A percentile compares a stretch with the other conserved stretches of the same genome.
These are phyloP conservation scores for Seiridium cupressi DNA, from an alignment of 2,329 filamentous ascomycete species.

Conservation along the genomic window DNA sequence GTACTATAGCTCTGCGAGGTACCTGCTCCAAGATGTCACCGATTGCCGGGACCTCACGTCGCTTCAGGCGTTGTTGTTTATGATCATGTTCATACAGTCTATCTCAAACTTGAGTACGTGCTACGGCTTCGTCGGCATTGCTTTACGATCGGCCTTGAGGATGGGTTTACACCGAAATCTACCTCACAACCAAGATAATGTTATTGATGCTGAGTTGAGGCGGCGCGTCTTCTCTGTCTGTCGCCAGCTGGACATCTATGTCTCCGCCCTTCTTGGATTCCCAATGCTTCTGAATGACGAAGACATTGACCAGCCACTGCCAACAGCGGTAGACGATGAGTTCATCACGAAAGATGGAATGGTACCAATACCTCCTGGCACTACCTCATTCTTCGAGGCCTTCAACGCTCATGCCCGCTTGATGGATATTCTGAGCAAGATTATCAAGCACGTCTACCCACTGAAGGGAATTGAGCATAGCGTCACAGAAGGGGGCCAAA, in stretches of 20 bases:
- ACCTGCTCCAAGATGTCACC: slow-evolving; percentile 63
- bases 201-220: slow-evolving; percentile 63
- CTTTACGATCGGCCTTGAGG: slow-evolving; percentile 70
- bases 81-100: slow-evolving; percentile 78
- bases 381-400: slow-evolving; percentile 60
- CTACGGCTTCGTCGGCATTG: slow-evolving; percentile 78
- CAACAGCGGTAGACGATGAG: slow-evolving; percentile 65
- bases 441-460: slow-evolving; percentile 66
- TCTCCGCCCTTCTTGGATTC: slow-evolving; percentile 66
- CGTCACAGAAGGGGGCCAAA: slow-evolving; percentile 36
- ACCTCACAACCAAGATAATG: slow-evolving; percentile 58
- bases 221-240: slow-evolving; percentile 67
- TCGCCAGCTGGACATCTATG: slow-evolving; percentile 69
- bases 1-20: slow-evolving; percentile 68
- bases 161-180: slow-evolving; percentile 77
- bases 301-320: slow-evolving; percentile 66
- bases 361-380: slow-evolving; percentile 51
- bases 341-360: slow-evolving; percentile 62
- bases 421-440: slow-evolving; percentile 63
- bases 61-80: slow-evolving; percentile 73
- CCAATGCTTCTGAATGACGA: slow-evolving; percentile 62
- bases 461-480: slow-evolving; percentile 54
- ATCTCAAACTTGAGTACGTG: slow-evolving; percentile 77
- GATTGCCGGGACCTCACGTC: slow-evolving; percentile 73
- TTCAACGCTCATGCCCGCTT: slow-evolving; percentile 65